Evolutionary conservation across 148 eudicot species (phyloP).

Genomic region (Limonium bicolor): DNA sequence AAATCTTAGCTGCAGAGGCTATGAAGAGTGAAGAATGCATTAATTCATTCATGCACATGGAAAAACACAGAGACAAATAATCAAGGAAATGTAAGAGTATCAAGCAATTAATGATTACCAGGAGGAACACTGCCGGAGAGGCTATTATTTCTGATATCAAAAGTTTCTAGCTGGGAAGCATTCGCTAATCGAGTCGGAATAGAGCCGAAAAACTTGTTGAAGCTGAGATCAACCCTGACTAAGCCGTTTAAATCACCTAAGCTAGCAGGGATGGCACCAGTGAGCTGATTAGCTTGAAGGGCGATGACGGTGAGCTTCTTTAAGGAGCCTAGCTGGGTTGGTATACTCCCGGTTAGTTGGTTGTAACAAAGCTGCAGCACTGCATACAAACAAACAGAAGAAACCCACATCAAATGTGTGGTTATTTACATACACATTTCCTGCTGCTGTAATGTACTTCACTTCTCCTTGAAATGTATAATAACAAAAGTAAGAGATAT

Average conservation of each 20-base stretch:
- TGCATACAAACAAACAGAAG: constrained; percentile 17
- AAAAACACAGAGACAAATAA: too few relatives aligned
- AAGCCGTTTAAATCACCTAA: constrained; percentile 53
- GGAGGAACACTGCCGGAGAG: constrained; percentile 90
- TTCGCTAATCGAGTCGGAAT: constrained; percentile 71
- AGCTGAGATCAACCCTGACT: constrained; percentile 68
- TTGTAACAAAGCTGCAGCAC: constrained; percentile 93
- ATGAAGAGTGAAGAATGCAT: too few relatives aligned
- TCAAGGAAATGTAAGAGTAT: neutral
- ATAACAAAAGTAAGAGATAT: too few relatives aligned
- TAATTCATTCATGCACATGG: too few relatives aligned
- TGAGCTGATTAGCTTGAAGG: constrained; percentile 64
- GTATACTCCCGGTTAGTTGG: constrained; percentile 82
- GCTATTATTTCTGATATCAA: constrained; percentile 70
- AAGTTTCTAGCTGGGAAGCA: constrained; percentile 55
- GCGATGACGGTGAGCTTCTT: constrained; percentile 74
- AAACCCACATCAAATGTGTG: too few relatives aligned
- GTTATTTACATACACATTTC: too few relatives aligned
- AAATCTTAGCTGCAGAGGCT: too few relatives aligned
- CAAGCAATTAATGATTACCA: constrained; percentile 20
- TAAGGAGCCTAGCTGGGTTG: constrained; percentile 63
- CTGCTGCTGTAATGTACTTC: too few relatives aligned
- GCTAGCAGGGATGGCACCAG: constrained; percentile 95
- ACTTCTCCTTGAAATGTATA: too few relatives aligned
- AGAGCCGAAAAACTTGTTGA: constrained; percentile 76